Conservation (phyloP, 371 early-diverging fungal genomes). For the Cokeromyces recurvatus region DNA sequence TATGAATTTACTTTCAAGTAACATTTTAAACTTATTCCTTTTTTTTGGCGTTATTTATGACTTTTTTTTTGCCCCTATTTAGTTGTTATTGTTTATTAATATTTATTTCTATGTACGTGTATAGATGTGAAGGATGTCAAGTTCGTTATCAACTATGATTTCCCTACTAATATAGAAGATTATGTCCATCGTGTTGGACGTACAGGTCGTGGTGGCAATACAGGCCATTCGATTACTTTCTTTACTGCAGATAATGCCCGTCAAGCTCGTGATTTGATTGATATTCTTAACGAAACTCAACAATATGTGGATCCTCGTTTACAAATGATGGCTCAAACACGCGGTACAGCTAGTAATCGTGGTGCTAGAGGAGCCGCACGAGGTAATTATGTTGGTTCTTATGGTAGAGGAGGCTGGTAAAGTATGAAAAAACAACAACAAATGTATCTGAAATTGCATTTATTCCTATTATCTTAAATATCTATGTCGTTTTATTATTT, state of each 20-base stretch:
- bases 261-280: conserved; percentile 86
- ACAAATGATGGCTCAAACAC: conserved; percentile 62
- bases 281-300: conserved; percentile 91
- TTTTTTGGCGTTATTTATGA: no score
- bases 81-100: neutral
- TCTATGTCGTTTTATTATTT: no score
- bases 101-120: no score
- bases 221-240: conserved; percentile 96
- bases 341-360: neutral
- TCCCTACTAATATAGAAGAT: conserved; percentile 92
- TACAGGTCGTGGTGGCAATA: conserved; percentile 97
- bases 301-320: conserved; percentile 91
- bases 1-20: no score
- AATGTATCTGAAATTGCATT: no score
- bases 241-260: conserved; percentile 92
- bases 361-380: no score
- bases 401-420: no score
- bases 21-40: no score
- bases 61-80: no score
- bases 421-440: no score
- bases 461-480: no score
- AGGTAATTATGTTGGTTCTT: no score
- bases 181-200: conserved; percentile 99
- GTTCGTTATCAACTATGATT: conserved; percentile 96
- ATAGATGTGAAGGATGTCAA: conserved; percentile 92